A percentile compares a stretch with the other conserved stretches of the same genome.
Evolutionary conservation across 73 alveolate species (phyloP).

Genomic region (Durusdinium trenchii): DNA sequence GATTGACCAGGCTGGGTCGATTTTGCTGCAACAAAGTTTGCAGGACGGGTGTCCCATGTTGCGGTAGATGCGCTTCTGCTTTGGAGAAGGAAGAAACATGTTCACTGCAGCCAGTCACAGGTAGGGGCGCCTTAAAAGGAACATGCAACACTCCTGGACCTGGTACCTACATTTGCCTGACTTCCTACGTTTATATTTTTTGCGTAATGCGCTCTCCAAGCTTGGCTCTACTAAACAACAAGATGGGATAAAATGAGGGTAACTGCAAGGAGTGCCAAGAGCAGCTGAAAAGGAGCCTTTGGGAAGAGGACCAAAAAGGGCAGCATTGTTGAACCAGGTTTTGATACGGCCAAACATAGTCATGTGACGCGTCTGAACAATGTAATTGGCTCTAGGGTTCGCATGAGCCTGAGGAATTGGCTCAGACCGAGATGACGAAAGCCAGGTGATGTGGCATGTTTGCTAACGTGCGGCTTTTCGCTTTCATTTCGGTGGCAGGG

Average conservation of each 20-base stretch:
- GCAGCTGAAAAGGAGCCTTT: background rate
- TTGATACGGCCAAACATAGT: background rate
- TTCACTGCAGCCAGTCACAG: too few species aligned
- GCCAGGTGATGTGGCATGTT: background rate
- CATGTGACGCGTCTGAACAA: background rate
- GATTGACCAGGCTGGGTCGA: background rate
- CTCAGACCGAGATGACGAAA: background rate
- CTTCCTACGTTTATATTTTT: too few species aligned
- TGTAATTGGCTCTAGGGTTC: background rate
- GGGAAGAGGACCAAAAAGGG: background rate
- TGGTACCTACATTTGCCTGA: too few species aligned
- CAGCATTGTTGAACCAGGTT: background rate
- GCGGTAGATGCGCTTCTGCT: too few species aligned
- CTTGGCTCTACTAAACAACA: too few species aligned
- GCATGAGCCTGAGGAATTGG: background rate
- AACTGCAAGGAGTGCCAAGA: background rate
- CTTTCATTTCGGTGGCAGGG: background rate
- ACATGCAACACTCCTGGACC: too few species aligned
- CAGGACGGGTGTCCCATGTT: too few species aligned
- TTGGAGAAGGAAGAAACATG: too few species aligned
- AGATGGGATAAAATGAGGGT: background rate
- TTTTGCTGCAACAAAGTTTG: background rate
- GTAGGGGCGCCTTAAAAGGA: too few species aligned
- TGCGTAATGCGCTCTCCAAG: too few species aligned
- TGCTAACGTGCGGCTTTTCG: background rate